Evolutionary conservation across 2,329 filamentous ascomycete genomes (phyloP), one percentile per base, ranked within the genome.

Genomic region (Colletotrichum karsti): DNA sequence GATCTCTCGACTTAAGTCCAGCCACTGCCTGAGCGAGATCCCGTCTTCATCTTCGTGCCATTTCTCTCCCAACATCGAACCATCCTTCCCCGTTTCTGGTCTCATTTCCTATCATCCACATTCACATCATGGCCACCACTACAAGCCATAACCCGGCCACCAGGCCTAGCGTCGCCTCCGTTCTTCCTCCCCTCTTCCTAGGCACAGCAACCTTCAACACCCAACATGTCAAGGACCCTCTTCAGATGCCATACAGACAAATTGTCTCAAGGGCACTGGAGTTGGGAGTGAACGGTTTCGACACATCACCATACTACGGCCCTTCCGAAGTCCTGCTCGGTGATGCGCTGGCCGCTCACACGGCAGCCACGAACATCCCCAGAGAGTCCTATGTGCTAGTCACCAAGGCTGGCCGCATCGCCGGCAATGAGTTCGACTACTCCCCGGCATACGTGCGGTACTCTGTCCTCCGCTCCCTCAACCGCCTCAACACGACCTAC

Each of bases 171-270:
- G n/a, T 68, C 53, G 20, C 60, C 12, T 41, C 60, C 8, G 83
- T 91, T 62, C 87, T 97, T 59, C 93, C 94, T 3, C 93, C 94
- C 8, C 87, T 97, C 48, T 87, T 97, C 77, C 89, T 95, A 74
- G 94, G 94, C 71, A 95, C 93, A n/a, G 94, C 92, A 24, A 95
- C 93, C 39, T 97, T 97, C 87, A 97, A 96, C 83, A 87, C 88
- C 71, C 94, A 95, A 77, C 95, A 94, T 80, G 92, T 94, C 74
- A 78, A 60, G 42, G 66, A 69, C 44, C 66, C 66, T 4, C 63
- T 62, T 24, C 56, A 65, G 66, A 66, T 69, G 66, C 66, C 66
- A 12, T 66, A 66, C 51, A 46, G 66, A 28, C 55, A 69, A 42
- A 67, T 69, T 15, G 56, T 69, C 48, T 66, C 61, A 12, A 33